Percentiles rank a stretch among this genome's conserved stretches.
These are phyloP conservation scores for Priceomyces carsonii DNA, from an alignment of 805 yeast genomes.

Conservation along the genomic window DNA sequence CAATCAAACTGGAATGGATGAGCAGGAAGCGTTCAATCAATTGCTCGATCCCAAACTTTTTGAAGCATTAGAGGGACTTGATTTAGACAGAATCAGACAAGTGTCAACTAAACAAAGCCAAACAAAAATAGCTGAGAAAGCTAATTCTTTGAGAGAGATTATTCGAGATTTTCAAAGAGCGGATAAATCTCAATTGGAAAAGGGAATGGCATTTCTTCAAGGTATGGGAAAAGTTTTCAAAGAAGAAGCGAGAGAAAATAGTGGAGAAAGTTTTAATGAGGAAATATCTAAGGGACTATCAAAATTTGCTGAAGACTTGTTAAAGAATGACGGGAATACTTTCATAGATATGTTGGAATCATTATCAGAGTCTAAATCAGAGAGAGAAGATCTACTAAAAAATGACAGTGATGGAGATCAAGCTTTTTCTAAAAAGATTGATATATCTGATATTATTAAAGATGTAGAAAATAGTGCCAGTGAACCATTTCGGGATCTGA, in stretches of 20 bases:
- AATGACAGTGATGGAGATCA: constrained; percentile 10
- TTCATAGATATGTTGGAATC: constrained; percentile 81
- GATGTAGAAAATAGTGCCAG: too few relatives aligned
- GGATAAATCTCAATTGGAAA: constrained; percentile 25
- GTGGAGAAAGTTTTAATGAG: constrained; percentile 16
- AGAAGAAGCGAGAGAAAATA: constrained; percentile 7
- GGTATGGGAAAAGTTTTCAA: constrained; percentile 23
- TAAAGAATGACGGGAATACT: constrained; percentile 74
- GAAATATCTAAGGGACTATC: constrained; percentile 27
- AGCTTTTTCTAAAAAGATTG: too few relatives aligned
- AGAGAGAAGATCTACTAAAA: constrained; percentile 25
- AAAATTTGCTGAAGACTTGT: constrained; percentile 71
- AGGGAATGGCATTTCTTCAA: constrained; percentile 23
- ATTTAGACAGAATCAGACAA: constrained; percentile 21
- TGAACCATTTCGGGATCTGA: too few relatives aligned
- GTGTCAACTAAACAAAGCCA: constrained; percentile 15
- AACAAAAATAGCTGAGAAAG: constrained; percentile 24
- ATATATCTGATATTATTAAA: too few relatives aligned
- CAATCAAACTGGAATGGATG: constrained; percentile 2
- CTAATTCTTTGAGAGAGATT: constrained; percentile 25
- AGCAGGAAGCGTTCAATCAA: constrained; percentile 19
- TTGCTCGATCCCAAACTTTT: constrained; percentile 28
- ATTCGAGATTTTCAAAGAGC: constrained; percentile 25
- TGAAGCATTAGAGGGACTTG: constrained; percentile 27
- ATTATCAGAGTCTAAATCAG: constrained; percentile 53